A percentile compares a stretch with the other conserved stretches of the same genome.
Evolutionary conservation across 768 basidiomycete genomes (phyloP).

Genomic region (Tylopilus cervinicoccineus): DNA sequence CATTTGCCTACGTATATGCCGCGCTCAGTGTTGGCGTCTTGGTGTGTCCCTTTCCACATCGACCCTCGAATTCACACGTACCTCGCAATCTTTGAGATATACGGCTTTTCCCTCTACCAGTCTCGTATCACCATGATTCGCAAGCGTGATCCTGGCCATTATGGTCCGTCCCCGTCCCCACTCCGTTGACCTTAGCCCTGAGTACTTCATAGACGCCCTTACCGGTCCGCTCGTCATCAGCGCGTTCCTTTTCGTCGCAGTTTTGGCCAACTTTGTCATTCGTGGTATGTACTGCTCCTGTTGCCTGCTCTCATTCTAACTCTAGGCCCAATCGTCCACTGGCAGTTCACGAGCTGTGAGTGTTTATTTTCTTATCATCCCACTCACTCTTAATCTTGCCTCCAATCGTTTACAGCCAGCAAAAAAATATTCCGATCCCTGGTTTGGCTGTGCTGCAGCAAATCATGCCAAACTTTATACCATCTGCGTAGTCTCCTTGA

Average conservation of each 20-base stretch:
- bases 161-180: slow-evolving; percentile 51
- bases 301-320: slow-evolving; percentile 2
- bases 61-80: not conserved
- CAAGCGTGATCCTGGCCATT: slow-evolving; percentile 81
- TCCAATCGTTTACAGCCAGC: slow-evolving; percentile 17
- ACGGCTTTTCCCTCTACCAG: slow-evolving; percentile 85
- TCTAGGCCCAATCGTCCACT: not conserved
- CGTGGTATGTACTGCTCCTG: slow-evolving; percentile 54
- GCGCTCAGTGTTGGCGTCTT: slow-evolving; percentile 68
- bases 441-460: slow-evolving; percentile 25
- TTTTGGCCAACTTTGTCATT: slow-evolving; percentile 84
- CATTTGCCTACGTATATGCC: slow-evolving; percentile 83
- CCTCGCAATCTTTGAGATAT: slow-evolving; percentile 46
- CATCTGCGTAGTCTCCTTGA: slow-evolving; percentile 7
- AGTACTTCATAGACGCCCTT: slow-evolving; percentile 57
- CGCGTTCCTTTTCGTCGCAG: slow-evolving; percentile 76
- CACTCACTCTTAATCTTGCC: not conserved
- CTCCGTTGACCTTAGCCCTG: not conserved
- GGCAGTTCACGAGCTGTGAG: slow-evolving; percentile 67
- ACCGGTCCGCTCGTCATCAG: slow-evolving; percentile 83
- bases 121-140: slow-evolving; percentile 88
- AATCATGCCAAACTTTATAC: slow-evolving; percentile 18
- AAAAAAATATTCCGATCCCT: slow-evolving; percentile 27
- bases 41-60: slow-evolving; percentile 30
- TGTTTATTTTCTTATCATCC: not conserved